These are phyloP conservation scores for Strobilomyces dryophilus DNA, from an alignment of 768 basidiomycete species.

Conservation along the genomic window DNA sequence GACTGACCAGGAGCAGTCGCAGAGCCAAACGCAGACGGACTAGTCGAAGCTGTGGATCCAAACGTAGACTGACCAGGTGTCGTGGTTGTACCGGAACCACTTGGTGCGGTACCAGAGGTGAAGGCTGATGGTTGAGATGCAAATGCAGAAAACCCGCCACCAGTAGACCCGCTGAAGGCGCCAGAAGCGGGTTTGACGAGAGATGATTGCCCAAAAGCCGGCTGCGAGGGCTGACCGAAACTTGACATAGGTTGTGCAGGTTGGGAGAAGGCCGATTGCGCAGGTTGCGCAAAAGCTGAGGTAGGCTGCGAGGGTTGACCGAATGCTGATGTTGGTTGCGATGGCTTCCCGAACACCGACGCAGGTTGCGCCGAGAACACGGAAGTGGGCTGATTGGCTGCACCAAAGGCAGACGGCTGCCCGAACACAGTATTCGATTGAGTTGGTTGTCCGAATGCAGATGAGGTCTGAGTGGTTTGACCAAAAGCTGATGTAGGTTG, in stretches of 20 bases:
- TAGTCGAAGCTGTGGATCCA: constrained; percentile 7
- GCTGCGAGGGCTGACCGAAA: constrained; percentile 35
- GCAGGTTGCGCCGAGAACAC: constrained; percentile 28
- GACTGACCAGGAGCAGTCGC: constrained; percentile 13
- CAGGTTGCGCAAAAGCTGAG: constrained; percentile 31
- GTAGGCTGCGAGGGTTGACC: constrained; percentile 30
- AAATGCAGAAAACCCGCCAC: constrained; percentile 51
- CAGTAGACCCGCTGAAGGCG: constrained; percentile 42
- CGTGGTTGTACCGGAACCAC: constrained; percentile 1
- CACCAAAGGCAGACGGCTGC: constrained; percentile 35
- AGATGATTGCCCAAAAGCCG: constrained; percentile 35
- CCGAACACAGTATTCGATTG: constrained; percentile 36
- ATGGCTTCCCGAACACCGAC: constrained; percentile 33
- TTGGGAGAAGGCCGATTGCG: constrained; percentile 27
- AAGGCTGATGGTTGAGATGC: constrained; percentile 46
- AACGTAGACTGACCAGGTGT: constrained; percentile 19
- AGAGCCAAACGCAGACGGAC: constrained; percentile 21
- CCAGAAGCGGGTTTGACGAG: constrained; percentile 50
- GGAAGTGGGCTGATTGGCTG: constrained; percentile 25
- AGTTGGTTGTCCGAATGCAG: constrained; percentile 32
- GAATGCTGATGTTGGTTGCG: constrained; percentile 35
- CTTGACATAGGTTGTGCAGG: constrained; percentile 29
- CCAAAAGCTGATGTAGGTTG: constrained; percentile 37
- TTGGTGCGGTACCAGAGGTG: constrained; percentile 14
- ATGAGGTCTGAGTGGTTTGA: constrained; percentile 23